phyloP scores from a whole-genome alignment of 306 rosid genomes.

The Prunus mume region DNA sequence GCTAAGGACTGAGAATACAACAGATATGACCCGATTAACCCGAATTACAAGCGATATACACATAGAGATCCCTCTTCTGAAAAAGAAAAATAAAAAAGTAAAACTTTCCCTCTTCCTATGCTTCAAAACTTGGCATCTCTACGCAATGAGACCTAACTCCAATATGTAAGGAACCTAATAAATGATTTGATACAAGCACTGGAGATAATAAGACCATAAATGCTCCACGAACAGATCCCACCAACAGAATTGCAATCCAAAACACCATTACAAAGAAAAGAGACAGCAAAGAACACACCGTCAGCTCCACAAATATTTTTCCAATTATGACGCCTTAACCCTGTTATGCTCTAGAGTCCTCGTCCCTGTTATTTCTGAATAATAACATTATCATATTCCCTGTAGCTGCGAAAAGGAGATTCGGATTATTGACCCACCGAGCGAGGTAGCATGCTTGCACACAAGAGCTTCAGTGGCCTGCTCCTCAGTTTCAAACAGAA shows the following conservation, averaged over 20 bases:
- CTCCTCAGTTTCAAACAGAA: conserved; percentile 89
- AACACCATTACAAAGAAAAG: conserved; percentile 53
- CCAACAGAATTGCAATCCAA: conserved; percentile 47
- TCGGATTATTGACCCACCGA: conserved; percentile 72
- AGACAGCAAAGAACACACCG: conserved; percentile 35
- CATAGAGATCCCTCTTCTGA: conserved; percentile 31
- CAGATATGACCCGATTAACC: conserved; percentile 42
- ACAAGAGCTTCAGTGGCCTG: conserved; percentile 96
- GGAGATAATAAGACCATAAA: conserved; percentile 33
- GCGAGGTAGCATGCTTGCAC: conserved; percentile 88
- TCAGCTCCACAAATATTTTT: conserved; percentile 48
- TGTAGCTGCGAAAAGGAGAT: conserved; percentile 97
- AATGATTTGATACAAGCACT: conserved; percentile 40
- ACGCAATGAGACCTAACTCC: conserved; percentile 38
- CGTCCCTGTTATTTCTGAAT: conserved; percentile 28
- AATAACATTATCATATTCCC: conserved; percentile 42
- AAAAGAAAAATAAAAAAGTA: conserved; percentile 15
- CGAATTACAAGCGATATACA: conserved; percentile 45
- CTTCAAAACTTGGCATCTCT: conserved; percentile 35
- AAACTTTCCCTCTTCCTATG: conserved; percentile 33
- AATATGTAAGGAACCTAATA: conserved; percentile 38
- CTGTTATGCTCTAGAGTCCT: conserved; percentile 40
- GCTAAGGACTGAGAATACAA: conserved; percentile 50
- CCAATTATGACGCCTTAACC: conserved; percentile 49
- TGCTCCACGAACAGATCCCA: conserved; percentile 32